Base-by-base conservation (phyloP, 176 grass and related monocot species). In the Oryza meyeriana region DNA sequence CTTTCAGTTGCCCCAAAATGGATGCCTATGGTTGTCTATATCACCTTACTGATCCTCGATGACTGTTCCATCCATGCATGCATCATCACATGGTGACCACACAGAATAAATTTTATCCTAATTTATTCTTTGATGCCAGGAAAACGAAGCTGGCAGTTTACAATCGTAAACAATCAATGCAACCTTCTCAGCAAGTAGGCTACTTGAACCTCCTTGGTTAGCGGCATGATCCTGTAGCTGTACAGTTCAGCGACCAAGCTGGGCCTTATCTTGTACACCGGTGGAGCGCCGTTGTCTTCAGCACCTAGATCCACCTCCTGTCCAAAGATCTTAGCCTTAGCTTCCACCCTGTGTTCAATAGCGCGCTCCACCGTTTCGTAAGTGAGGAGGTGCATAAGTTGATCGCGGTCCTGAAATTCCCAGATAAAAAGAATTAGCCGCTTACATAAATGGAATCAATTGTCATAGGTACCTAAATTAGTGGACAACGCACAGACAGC, bases 201-300 rank as follows among this genome's bases (percentile, higher is more conserved):
- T 52, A 99, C 77, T 82, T 99, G 85, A 69, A 99, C 97, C 50
- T 94, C 18, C 81, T 99, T 99, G 22, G 97, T 99, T 16, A 96
- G 83, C 36, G 93, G 97, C 97, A 99, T 99, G 85, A 99, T 95
- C 84, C 89, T 95, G 57, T 80, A 7, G 55, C 71, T 87, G 70
- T 99, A 99, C 29, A 99, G 83, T 44, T 81, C 89, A 4, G 93
- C 97, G 26, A 99, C 93, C 77, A 99, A 28, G 25, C 64, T 76
- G 4, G 93, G 97, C 8, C 69, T 76, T 50, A 99, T 96, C 87
- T 99, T 99, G 83, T 87, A 99, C 4, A 80, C 79, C 20, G 90
- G 78, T 14, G 84, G 79, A 42, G 4, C 4, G 30, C 69, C 69
- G 10, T 75, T 85, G 44, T 75, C 78, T 42, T 91, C 84, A 31